A percentile compares a stretch with the other conserved stretches of the same genome.
Conservation (phyloP, 352 stramenopile genomes). For the Paralagenidium karlingii region DNA sequence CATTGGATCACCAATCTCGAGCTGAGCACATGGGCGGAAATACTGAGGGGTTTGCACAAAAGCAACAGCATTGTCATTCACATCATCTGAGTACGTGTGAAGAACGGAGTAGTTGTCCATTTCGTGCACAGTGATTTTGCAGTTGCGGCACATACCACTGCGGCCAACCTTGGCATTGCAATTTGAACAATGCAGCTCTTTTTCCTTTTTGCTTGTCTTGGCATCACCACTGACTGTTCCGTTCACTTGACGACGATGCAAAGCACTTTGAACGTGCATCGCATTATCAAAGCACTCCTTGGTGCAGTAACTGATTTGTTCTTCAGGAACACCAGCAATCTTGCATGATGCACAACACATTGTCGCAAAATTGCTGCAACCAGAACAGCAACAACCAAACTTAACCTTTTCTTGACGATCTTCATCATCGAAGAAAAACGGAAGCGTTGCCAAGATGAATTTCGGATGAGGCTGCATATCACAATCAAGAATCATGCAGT, state of each 20-base stretch:
- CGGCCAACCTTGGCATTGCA: constrained; percentile 18
- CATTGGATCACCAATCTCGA: constrained; percentile 28
- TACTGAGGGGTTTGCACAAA: constrained; percentile 36
- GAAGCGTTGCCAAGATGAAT: constrained; percentile 57
- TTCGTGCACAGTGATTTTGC: constrained; percentile 10
- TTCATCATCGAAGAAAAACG: constrained; percentile 74
- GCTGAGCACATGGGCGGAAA: constrained; percentile 24
- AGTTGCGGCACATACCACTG: constrained; percentile 17
- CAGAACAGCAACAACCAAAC: constrained; percentile 24
- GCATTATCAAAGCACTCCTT: constrained; percentile 36
- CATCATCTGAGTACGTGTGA: constrained; percentile 20
- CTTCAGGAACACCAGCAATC: constrained; percentile 23
- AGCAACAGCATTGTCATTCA: constrained; percentile 24
- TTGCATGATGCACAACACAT: constrained; percentile 35
- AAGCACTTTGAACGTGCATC: constrained; percentile 21
- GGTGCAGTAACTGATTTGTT: constrained; percentile 32
- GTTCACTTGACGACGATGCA: constrained; percentile 29
- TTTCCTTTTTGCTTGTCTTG: constrained; percentile 13
- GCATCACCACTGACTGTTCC: constrained; percentile 19
- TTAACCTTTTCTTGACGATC: constrained; percentile 57
- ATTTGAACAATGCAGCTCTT: constrained; percentile 16
- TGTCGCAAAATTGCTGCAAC: constrained; percentile 25
- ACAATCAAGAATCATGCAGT: constrained; percentile 71
- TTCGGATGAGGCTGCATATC: constrained; percentile 77
- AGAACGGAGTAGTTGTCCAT: constrained; percentile 8